Conservation (phyloP, 2,329 filamentous ascomycete species). For the Ilyonectria robusta region DNA sequence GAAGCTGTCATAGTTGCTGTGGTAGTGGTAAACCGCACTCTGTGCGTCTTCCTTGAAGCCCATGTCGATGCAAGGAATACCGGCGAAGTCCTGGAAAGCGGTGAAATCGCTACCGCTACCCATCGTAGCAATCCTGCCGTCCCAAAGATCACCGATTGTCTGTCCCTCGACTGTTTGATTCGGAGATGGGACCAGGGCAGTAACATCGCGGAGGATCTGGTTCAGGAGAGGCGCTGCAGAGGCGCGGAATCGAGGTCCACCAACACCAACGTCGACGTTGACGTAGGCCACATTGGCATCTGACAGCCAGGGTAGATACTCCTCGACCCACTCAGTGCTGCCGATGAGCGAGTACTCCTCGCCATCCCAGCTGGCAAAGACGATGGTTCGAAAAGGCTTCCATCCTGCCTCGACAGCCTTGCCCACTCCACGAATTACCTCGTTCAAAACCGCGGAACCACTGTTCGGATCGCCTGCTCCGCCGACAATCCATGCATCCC, state of each 20-base stretch:
- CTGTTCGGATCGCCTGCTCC: constrained; percentile 88
- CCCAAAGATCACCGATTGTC: constrained; percentile 79
- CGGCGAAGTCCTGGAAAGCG: constrained; percentile 80
- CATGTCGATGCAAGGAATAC: constrained; percentile 76
- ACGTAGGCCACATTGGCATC: constrained; percentile 83
- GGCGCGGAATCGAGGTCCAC: constrained; percentile 74
- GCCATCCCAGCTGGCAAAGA: constrained; percentile 88
- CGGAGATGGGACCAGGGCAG: constrained; percentile 74
- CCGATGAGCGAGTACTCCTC: constrained; percentile 91
- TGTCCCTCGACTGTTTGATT: constrained; percentile 83
- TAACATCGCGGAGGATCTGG: constrained; percentile 78
- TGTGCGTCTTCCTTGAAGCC: constrained; percentile 64
- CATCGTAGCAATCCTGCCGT: constrained; percentile 73
- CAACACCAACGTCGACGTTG: constrained; percentile 84
- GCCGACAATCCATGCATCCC: constrained; percentile 91
- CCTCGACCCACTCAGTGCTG: constrained; percentile 94
- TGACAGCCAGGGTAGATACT: constrained; percentile 86
- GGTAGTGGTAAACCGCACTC: constrained; percentile 82
- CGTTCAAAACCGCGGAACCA: constrained; percentile 84
- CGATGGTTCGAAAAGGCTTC: constrained; percentile 84
- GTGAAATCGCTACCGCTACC: constrained; percentile 83
- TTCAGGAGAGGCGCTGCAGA: constrained; percentile 83
- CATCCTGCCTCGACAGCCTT: constrained; percentile 73
- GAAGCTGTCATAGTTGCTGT: constrained; percentile 93
- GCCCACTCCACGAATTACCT: constrained; percentile 83